phyloP scores from a whole-genome alignment of 371 early-diverging fungal genomes.

The Mucor sp. region DNA sequence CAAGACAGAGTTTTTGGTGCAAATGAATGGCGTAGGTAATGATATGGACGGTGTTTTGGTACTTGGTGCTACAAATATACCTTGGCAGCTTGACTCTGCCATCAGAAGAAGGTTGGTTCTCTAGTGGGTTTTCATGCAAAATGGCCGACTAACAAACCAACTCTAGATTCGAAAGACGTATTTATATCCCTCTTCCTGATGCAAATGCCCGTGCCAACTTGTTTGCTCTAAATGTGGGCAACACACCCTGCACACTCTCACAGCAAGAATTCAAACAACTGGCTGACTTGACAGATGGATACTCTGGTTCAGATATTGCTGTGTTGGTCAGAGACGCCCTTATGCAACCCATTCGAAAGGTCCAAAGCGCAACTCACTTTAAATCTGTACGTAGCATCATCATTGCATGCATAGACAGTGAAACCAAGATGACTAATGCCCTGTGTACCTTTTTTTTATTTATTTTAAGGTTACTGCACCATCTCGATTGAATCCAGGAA shows the following conservation, averaged over 20 bases:
- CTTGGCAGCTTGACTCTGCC: slow-evolving; percentile 94
- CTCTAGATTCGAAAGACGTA: slow-evolving; percentile 91
- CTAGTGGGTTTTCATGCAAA: neutral
- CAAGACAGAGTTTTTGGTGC: slow-evolving; percentile 93
- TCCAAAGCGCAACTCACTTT: slow-evolving; percentile 94
- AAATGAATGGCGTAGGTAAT: slow-evolving; percentile 98
- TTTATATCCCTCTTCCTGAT: slow-evolving; percentile 96
- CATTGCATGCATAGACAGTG: neutral
- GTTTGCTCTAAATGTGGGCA: slow-evolving; percentile 91
- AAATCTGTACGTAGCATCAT: slow-evolving; percentile 58
- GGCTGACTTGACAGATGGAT: slow-evolving; percentile 86
- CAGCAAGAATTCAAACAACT: slow-evolving; percentile 72
- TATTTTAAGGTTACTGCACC: slow-evolving; percentile 47
- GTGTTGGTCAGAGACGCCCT: slow-evolving; percentile 94
- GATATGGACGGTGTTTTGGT: slow-evolving; percentile 93
- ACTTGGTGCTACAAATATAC: slow-evolving; percentile 96
- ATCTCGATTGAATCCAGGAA: slow-evolving; percentile 57
- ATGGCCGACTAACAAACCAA: neutral
- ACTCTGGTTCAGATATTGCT: slow-evolving; percentile 96
- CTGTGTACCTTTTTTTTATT: too few relatives aligned
- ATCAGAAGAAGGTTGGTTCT: slow-evolving; percentile 74
- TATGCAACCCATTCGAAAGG: slow-evolving; percentile 96
- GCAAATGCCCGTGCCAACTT: slow-evolving; percentile 82
- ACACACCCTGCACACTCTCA: slow-evolving; percentile 81
- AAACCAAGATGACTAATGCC: neutral